Percentiles rank a stretch among this genome's conserved stretches.
These are phyloP conservation scores for Allantophomopsis cytisporea DNA, from an alignment of 2,329 filamentous ascomycete species.

Conservation along the genomic window DNA sequence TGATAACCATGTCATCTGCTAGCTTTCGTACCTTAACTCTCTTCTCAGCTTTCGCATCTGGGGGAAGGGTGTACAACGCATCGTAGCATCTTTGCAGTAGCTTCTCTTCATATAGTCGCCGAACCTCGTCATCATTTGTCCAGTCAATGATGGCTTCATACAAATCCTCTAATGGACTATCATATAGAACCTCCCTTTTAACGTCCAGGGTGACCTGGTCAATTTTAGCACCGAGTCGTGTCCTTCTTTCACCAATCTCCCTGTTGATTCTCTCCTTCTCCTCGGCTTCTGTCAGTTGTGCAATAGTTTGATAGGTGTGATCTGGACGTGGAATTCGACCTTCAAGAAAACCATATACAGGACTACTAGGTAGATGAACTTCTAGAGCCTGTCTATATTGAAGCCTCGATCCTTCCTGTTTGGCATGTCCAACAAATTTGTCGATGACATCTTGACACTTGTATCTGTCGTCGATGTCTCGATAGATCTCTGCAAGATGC, in stretches of 20 bases:
- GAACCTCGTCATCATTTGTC: slow-evolving; percentile 73
- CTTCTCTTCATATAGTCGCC: slow-evolving; percentile 83
- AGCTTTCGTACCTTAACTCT: slow-evolving; percentile 60
- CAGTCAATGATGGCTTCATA: slow-evolving; percentile 83
- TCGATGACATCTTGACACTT: slow-evolving; percentile 58
- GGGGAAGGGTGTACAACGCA: slow-evolving; percentile 52
- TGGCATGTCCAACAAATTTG: slow-evolving; percentile 65
- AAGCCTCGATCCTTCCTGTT: slow-evolving; percentile 53
- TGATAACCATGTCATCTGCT: slow-evolving; percentile 88
- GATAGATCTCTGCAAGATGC: slow-evolving; percentile 62
- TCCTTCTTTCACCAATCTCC: slow-evolving; percentile 78
- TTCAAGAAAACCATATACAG: slow-evolving; percentile 71
- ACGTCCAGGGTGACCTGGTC: slow-evolving; percentile 77
- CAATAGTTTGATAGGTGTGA: slow-evolving; percentile 68
- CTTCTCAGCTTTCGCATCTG: slow-evolving; percentile 54
- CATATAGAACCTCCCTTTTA: slow-evolving; percentile 67
- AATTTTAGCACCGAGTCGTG: slow-evolving; percentile 71
- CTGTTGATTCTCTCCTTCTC: slow-evolving; percentile 85
- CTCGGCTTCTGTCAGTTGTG: slow-evolving; percentile 70
- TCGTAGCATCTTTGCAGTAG: slow-evolving; percentile 72
- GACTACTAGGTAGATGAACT: slow-evolving; percentile 65
- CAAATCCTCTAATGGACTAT: slow-evolving; percentile 65
- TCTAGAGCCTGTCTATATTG: slow-evolving; percentile 69
- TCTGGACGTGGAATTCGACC: slow-evolving; percentile 70
- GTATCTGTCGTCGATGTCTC: slow-evolving; percentile 48